Percentiles rank a stretch among this genome's conserved stretches.
phyloP scores from a whole-genome alignment of 139 green algal species.

The Micractinium sp. region DNA sequence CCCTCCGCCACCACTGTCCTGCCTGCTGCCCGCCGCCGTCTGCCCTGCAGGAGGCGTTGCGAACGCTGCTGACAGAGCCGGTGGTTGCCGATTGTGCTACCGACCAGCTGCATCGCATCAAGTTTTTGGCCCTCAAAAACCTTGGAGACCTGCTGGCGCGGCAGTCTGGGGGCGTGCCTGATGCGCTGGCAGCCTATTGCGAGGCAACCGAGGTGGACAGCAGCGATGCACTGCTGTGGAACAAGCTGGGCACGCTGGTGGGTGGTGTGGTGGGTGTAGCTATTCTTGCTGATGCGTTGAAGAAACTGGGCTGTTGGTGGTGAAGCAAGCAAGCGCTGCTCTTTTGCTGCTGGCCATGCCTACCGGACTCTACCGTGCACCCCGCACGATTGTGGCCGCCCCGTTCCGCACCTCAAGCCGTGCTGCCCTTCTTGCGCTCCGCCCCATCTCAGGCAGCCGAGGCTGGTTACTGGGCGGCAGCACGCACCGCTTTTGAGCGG shows the following conservation, averaged over 20 bases:
- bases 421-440: not conserved
- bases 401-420: not conserved
- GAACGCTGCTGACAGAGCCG: constrained; percentile 20
- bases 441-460: not conserved
- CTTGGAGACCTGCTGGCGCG: constrained; percentile 25
- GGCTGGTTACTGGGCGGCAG: constrained; percentile 25
- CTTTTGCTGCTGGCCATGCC: not conserved
- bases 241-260: constrained; percentile 40
- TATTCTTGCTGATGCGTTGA: not conserved
- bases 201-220: constrained; percentile 7
- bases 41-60: constrained; percentile 18
- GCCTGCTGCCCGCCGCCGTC: not conserved
- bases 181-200: constrained; percentile 31
- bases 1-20: not conserved
- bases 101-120: constrained; percentile 42
- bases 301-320: not conserved
- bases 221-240: constrained; percentile 35
- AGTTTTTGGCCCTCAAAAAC: constrained; percentile 39
- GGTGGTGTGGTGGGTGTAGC: not conserved
- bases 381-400: not conserved
- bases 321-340: no score
- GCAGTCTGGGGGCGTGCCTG: not conserved
- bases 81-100: constrained; percentile 24
- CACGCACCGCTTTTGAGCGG: constrained; percentile 28
- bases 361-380: not conserved